Evolutionary conservation across 2,329 filamentous ascomycete genomes (phyloP).

Genomic region (Trichoderma afroharzianum): DNA sequence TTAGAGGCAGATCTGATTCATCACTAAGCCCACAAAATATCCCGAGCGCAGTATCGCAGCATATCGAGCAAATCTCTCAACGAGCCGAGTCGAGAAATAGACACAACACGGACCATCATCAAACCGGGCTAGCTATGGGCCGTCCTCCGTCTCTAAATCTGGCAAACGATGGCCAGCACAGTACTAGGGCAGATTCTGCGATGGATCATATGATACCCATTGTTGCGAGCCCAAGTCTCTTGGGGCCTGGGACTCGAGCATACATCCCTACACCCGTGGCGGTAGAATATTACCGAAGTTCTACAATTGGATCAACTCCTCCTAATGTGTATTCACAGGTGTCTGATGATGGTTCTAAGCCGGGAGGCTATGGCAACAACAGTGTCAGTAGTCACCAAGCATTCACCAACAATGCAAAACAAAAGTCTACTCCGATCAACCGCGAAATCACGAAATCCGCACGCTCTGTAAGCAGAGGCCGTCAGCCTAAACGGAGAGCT

Average conservation of each 20-base stretch:
- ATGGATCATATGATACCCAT: constrained; percentile 24
- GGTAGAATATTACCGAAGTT: background rate
- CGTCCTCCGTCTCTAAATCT: background rate
- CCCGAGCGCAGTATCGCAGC: constrained; percentile 21
- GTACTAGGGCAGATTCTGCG: background rate
- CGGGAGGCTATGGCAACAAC: background rate
- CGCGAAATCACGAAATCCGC: background rate
- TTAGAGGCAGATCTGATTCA: constrained; percentile 25
- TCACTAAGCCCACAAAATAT: constrained; percentile 14
- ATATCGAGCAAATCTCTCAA: constrained; percentile 25
- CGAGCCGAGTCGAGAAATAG: constrained; percentile 26
- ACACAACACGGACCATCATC: background rate
- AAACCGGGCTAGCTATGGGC: background rate
- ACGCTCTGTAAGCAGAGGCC: constrained; percentile 10
- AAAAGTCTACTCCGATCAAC: background rate
- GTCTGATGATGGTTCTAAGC: background rate
- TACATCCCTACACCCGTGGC: background rate
- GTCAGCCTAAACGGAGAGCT: constrained; percentile 1
- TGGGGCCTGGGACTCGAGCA: constrained; percentile 10
- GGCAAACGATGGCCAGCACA: constrained; percentile 19
- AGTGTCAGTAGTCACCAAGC: background rate
- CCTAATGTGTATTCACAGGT: background rate
- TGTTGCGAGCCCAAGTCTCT: constrained; percentile 28
- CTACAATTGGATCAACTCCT: background rate
- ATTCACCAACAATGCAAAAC: background rate